phyloP scores from a whole-genome alignment of 108 stramenopile species.

The Hondaea fermentalgiana region DNA sequence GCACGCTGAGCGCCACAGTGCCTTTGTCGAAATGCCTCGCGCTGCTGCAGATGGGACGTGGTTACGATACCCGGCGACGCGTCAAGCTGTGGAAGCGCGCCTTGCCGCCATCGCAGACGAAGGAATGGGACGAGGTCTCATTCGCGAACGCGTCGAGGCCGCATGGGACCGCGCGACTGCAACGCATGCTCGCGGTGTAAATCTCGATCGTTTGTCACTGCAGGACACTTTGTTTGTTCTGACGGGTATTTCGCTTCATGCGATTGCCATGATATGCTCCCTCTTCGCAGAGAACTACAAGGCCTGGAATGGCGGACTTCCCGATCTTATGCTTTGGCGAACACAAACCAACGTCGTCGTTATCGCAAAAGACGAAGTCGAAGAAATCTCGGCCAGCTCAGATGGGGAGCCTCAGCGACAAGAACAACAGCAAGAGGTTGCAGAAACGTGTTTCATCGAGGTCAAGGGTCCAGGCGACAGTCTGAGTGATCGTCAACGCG shows the following conservation, averaged over 20 bases:
- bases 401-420: too few relatives aligned
- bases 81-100: neutral
- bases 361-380: too few relatives aligned
- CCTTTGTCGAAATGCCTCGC: neutral
- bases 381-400: too few relatives aligned
- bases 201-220: neutral
- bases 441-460: neutral
- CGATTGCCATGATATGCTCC: neutral
- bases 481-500: neutral
- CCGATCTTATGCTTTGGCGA: constrained; percentile 13
- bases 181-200: neutral
- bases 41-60: neutral
- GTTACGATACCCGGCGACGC: neutral
- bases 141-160: neutral
- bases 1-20: neutral
- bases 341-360: too few relatives aligned
- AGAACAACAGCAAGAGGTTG: too few relatives aligned
- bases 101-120: neutral
- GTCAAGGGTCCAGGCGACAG: neutral
- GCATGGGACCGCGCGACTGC: neutral
- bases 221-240: neutral
- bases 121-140: neutral
- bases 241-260: neutral
- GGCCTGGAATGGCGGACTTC: neutral
- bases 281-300: neutral